Evolutionary conservation across 2,329 filamentous ascomycete genomes (phyloP), one percentile per base, ranked within the genome.

Genomic region (Coniochaeta ligniaria): DNA sequence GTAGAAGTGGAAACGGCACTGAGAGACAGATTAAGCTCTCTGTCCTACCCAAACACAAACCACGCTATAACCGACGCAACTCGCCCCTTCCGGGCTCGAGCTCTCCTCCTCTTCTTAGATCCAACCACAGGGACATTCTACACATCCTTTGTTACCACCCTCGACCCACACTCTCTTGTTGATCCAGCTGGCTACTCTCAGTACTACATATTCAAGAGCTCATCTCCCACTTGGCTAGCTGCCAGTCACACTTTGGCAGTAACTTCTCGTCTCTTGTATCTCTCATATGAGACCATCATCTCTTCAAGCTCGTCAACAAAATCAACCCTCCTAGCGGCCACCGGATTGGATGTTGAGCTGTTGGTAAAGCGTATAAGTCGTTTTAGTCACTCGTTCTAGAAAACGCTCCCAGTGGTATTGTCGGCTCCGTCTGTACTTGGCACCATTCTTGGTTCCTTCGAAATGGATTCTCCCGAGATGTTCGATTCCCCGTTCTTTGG

Each of bases 401-500:
- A 41, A 41, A 41, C 43, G 43, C 22, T 47, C 43, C 3, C 22
- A 47, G 43, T 14, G 41, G 5, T 22, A 28, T 12, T 22, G 41
- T 22, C 20, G 2, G 20, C 22, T 52, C 47, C 47, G 22, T 52
- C 26, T 52, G 47, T 31, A 28, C 47, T 31, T 52, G 24, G 24
- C 24, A 31, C 20, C 47, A 31, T 28, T 28, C 24, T 31, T 52
- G 24, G 47, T 26, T 52, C 47, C 47, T 52, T 31, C 47, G 47
- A 26, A 52, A 52, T 52, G 47, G 47, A 52, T 52, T 52, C 47
- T 52, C 47, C 47, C 47, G 47, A 52, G 47, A 28, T 52, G 47
- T 52, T 52, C 47, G 47, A 52, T 31, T 52, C 47, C 14, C 47
- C 47, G 47, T 52, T 52, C 47, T 52, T 52, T 31, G 28, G 24